Evolutionary conservation across 2,329 filamentous ascomycete genomes (phyloP).

Genomic region (Orbilia ellipsospora): DNA sequence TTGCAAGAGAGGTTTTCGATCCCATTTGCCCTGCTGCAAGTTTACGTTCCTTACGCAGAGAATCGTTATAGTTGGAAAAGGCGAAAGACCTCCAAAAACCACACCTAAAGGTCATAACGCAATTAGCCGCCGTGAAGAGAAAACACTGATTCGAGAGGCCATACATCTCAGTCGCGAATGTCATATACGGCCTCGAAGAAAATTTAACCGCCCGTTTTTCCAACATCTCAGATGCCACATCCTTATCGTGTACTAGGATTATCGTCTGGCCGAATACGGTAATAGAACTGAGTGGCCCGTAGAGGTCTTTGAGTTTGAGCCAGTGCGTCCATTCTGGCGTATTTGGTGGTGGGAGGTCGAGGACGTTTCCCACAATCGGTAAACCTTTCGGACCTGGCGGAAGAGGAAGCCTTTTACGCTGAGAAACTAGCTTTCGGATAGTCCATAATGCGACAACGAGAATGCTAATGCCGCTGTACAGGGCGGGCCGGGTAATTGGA

Average conservation of each 20-base stretch:
- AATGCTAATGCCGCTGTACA: slow-evolving; percentile 23
- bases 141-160: slow-evolving; percentile 4
- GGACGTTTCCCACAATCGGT: slow-evolving; percentile 33
- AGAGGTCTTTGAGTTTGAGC: slow-evolving; percentile 63
- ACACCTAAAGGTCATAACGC: slow-evolving; percentile 56
- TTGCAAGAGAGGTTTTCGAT: slow-evolving; percentile 62
- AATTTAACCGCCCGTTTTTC: slow-evolving; percentile 61
- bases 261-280: slow-evolving; percentile 64
- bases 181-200: slow-evolving; percentile 61
- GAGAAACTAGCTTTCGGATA: slow-evolving; percentile 18
- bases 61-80: slow-evolving; percentile 62
- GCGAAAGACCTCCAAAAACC: slow-evolving; percentile 63
- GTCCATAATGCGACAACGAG: slow-evolving; percentile 5
- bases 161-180: slow-evolving; percentile 63
- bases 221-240: slow-evolving; percentile 62
- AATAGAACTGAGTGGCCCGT: slow-evolving; percentile 63
- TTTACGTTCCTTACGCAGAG: slow-evolving; percentile 64
- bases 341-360: slow-evolving; percentile 55
- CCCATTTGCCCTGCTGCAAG: slow-evolving; percentile 65
- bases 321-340: slow-evolving; percentile 63
- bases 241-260: slow-evolving; percentile 63
- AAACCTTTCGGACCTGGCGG: slow-evolving; percentile 40
- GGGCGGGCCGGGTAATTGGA: slow-evolving; percentile 1
- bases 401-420: slow-evolving; percentile 16
- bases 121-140: neutral